Evolutionary conservation across 73 alveolate genomes (phyloP), one percentile per base, ranked within the genome.

Genomic region (Paramecium octaurelia): DNA sequence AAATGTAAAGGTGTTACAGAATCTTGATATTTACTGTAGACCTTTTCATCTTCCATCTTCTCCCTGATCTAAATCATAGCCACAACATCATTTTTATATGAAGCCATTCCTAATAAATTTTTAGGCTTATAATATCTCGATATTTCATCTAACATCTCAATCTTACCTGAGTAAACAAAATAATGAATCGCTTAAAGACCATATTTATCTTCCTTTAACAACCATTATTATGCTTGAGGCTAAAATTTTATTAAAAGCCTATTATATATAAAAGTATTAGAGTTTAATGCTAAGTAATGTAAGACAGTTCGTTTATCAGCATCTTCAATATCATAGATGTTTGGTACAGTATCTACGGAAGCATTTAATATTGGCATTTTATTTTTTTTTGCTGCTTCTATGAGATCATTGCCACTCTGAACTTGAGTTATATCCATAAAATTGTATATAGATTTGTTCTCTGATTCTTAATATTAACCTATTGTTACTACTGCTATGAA

Each of bases 1-100:
- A 98, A 97, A 92, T 97, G 99, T 40, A 97, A 92, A 4, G 99
- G 98, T 23, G 98, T 96, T 6, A 44, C 43, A 11, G 12, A 38
- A 31, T 73, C 34, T 20, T 80, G 23, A 46, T 42, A 40, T 43
- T 24, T 48, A 14, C 2, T 44, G 6, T 0, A 4, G 1, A 35
- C 18, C 4, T n/a, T 9, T 5, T 54, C 31, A 27, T 64, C 24
- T 8, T 59, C 1, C 50, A 27, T 1, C 31, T 54, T 54, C 12
- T 64, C 84, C 5, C 29, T 11, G 3, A 64, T 24, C 3, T 16
- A 8, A 23, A 80, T 46, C 91, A 80, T 20, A 18, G 44, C 3
- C 23, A 23, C 2, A 42, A 80, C 14, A 44, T 80, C 43, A 44
- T 48, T 48, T 12, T 43, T 43, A 20, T 20, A 16, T 10, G 77